phyloP scores from a whole-genome alignment of 2,329 filamentous ascomycete genomes.

The Colletotrichum sidae region DNA sequence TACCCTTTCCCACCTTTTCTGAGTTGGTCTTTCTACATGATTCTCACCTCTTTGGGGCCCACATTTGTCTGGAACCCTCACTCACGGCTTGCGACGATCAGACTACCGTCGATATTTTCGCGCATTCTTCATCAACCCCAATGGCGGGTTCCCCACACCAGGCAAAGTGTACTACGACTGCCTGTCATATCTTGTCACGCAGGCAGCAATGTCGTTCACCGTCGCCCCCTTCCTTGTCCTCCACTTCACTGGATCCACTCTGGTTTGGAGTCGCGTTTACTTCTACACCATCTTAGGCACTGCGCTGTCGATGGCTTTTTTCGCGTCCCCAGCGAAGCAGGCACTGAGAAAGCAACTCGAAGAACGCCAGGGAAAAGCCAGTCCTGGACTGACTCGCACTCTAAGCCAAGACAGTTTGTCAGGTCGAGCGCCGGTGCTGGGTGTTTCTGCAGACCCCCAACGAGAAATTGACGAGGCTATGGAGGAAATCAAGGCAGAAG shows the following conservation, averaged over 20 bases:
- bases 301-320: slow-evolving; percentile 75
- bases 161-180: slow-evolving; percentile 90
- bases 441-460: slow-evolving; percentile 81
- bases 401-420: slow-evolving; percentile 69
- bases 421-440: slow-evolving; percentile 74
- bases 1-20: no score
- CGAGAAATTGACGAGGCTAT: slow-evolving; percentile 83
- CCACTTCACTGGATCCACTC: slow-evolving; percentile 74
- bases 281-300: slow-evolving; percentile 85
- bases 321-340: slow-evolving; percentile 81
- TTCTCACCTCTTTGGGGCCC: no score
- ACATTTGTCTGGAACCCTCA: neutral
- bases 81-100: slow-evolving; percentile 50
- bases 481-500: slow-evolving; percentile 77
- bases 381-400: slow-evolving; percentile 59
- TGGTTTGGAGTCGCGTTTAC: slow-evolving; percentile 87
- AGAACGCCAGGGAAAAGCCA: slow-evolving; percentile 61
- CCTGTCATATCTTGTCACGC: slow-evolving; percentile 79
- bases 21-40: no score
- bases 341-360: slow-evolving; percentile 69
- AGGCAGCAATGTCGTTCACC: slow-evolving; percentile 85
- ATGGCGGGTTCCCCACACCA: slow-evolving; percentile 74
- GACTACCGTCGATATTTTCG: slow-evolving; percentile 90
- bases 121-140: slow-evolving; percentile 89
- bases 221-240: slow-evolving; percentile 89